phyloP scores from a whole-genome alignment of 73 alveolate species.

The Paramecium tetraurelia region DNA sequence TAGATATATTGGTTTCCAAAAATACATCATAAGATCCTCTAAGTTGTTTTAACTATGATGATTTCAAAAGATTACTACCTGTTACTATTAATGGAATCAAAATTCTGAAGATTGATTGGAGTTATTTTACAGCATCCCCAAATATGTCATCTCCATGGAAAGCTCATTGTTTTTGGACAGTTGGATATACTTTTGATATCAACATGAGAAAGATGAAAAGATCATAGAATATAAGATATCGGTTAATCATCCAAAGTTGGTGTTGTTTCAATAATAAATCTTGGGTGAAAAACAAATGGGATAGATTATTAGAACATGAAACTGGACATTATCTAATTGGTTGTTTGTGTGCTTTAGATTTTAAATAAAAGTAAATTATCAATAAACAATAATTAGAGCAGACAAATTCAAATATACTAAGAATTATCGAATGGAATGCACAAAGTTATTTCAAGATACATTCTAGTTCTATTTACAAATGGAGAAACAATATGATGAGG shows the following conservation, averaged over 20 bases:
- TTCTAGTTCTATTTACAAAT: not conserved
- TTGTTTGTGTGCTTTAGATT: constrained; percentile 59
- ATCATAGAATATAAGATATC: constrained; percentile 19
- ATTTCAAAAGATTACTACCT: not conserved
- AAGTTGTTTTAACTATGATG: not conserved
- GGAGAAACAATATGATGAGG: constrained; percentile 41
- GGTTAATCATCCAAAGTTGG: not conserved
- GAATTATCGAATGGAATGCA: constrained; percentile 49
- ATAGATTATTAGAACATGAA: constrained; percentile 56
- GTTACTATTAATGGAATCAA: not conserved
- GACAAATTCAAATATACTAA: constrained; percentile 46
- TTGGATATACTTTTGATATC: constrained; percentile 40
- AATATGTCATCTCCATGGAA: constrained; percentile 13
- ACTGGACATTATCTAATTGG: constrained; percentile 61
- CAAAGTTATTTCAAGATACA: constrained; percentile 28
- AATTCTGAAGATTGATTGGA: not conserved
- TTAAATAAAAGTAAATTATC: constrained; percentile 39
- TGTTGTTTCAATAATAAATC: not conserved
- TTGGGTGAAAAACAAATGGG: constrained; percentile 50
- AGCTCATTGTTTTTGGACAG: constrained; percentile 47
- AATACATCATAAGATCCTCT: constrained; percentile 12
- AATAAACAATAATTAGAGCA: not conserved
- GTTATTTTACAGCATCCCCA: constrained; percentile 21
- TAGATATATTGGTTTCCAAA: not conserved
- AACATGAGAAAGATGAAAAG: constrained; percentile 36